These are phyloP conservation scores for Kandelia obovata DNA, from an alignment of 345 rosid genomes.

Conservation along the genomic window DNA sequence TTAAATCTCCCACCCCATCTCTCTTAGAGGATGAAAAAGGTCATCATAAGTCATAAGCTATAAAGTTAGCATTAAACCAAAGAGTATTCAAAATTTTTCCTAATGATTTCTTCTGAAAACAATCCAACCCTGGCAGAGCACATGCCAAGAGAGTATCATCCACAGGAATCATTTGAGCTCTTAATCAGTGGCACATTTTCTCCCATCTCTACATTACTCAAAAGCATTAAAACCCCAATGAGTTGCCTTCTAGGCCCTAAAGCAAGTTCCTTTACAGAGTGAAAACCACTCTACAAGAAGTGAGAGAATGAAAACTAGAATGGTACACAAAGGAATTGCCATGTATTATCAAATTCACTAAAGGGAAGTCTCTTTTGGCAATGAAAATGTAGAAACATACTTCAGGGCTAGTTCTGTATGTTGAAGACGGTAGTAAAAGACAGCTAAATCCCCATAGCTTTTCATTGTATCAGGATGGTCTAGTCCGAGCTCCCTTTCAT, in stretches of 20 bases:
- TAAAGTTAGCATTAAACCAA: too few relatives aligned
- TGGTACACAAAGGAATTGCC: conserved; percentile 3
- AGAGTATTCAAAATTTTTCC: too few relatives aligned
- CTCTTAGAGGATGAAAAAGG: too few relatives aligned
- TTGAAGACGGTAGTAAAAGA: conserved; percentile 35
- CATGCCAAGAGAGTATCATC: not conserved
- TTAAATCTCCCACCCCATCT: too few relatives aligned
- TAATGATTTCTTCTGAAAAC: too few relatives aligned
- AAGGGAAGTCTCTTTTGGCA: conserved; percentile 5
- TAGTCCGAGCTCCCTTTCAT: conserved; percentile 39
- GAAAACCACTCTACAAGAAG: not conserved
- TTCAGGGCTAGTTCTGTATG: conserved; percentile 36
- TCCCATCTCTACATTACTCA: not conserved
- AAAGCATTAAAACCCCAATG: not conserved
- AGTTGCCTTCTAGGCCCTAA: not conserved
- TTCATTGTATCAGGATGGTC: conserved; percentile 41
- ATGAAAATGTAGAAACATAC: conserved; percentile 29
- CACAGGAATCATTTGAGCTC: not conserved
- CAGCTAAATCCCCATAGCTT: conserved; percentile 38
- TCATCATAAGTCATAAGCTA: too few relatives aligned
- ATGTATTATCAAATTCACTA: not conserved
- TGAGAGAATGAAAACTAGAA: conserved; percentile 2
- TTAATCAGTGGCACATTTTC: not conserved
- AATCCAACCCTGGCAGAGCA: not conserved
- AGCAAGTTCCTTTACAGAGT: not conserved